These are phyloP conservation scores for Solanum clarkiae DNA, from an alignment of 257 asterid genomes.

Conservation along the genomic window DNA sequence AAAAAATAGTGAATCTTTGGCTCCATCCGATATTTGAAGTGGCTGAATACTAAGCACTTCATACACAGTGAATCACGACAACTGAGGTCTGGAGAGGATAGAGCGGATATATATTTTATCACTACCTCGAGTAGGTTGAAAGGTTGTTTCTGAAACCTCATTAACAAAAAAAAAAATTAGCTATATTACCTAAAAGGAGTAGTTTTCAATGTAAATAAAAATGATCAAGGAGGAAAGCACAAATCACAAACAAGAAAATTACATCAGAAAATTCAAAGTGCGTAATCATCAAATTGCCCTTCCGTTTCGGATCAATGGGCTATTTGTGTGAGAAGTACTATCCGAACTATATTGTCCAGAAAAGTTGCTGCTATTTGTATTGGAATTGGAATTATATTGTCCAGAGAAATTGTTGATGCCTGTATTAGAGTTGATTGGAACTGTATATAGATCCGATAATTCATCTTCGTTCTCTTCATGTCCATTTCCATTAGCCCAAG, in stretches of 20 bases:
- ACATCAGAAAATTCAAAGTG: background rate
- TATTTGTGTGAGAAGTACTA: slow-evolving; percentile 9
- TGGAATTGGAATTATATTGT: slow-evolving; percentile 1
- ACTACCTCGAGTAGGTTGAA: too few relatives aligned
- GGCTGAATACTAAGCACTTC: too few relatives aligned
- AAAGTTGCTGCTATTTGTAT: slow-evolving; percentile 5
- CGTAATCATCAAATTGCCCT: background rate
- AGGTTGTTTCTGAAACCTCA: too few relatives aligned
- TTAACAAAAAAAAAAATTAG: too few relatives aligned
- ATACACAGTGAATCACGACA: too few relatives aligned
- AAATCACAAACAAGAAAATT: background rate
- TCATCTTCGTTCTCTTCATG: slow-evolving; percentile 10
- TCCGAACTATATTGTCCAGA: slow-evolving; percentile 27
- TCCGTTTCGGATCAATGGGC: slow-evolving; percentile 6
- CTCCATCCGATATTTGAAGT: too few relatives aligned
- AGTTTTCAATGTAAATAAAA: background rate
- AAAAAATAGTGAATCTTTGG: too few relatives aligned
- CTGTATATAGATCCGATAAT: slow-evolving; percentile 34
- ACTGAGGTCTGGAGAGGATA: too few relatives aligned
- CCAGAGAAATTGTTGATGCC: slow-evolving; percentile 10
- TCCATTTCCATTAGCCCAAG: slow-evolving; percentile 29
- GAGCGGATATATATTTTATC: too few relatives aligned
- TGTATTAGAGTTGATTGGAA: slow-evolving; percentile 8
- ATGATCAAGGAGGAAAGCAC: background rate
- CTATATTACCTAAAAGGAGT: background rate